Conservation (phyloP, 495 filamentous ascomycete genomes). For the Hypoxylon cercidicola region DNA sequence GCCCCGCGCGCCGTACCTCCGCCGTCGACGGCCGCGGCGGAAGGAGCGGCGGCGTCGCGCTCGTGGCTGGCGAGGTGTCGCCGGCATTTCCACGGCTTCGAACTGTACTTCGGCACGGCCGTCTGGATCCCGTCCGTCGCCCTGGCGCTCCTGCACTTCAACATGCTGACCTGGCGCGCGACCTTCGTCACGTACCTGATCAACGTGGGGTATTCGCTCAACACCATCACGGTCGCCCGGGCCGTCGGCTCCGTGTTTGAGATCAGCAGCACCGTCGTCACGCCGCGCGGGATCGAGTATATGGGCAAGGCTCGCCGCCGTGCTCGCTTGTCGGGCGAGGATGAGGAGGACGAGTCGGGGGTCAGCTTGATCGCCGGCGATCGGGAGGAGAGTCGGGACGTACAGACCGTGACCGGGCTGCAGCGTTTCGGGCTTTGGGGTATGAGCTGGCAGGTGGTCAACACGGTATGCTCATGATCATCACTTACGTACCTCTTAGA, state of each 20-base stretch:
- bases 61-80: slow-evolving; percentile 30
- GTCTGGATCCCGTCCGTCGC: slow-evolving; percentile 66
- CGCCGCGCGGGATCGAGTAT: slow-evolving; percentile 51
- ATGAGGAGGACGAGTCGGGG: slow-evolving; percentile 36
- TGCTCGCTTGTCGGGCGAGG: not conserved
- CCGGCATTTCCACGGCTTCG: slow-evolving; percentile 47
- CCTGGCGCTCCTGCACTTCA: slow-evolving; percentile 66
- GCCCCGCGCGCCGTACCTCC: slow-evolving; percentile 38
- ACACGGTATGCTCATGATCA: slow-evolving; percentile 48
- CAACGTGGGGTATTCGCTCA: slow-evolving; percentile 62
- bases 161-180: slow-evolving; percentile 66
- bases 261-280: slow-evolving; percentile 58
- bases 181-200: slow-evolving; percentile 71
- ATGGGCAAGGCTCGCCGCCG: slow-evolving; percentile 40
- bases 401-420: slow-evolving; percentile 48
- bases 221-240: slow-evolving; percentile 63
- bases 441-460: slow-evolving; percentile 52
- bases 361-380: slow-evolving; percentile 34
- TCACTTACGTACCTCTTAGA: not conserved
- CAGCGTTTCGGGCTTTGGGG: slow-evolving; percentile 58
- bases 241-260: slow-evolving; percentile 65
- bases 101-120: slow-evolving; percentile 52
- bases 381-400: slow-evolving; percentile 30
- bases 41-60: slow-evolving; percentile 19
- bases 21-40: slow-evolving; percentile 5